These are phyloP conservation scores for cucumber (Cucumis sativus) DNA, from an alignment of 306 rosid genomes.

Conservation along the genomic window Cucumber_9930_V3 NC_026655.2:3978501-3979000, in stretches of 20 bases:
- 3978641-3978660: no score
- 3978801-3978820: slow-evolving; percentile 83
- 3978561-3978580: no score
- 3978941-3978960: slow-evolving; percentile 67
- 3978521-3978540: slow-evolving; percentile 35
- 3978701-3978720: background rate
- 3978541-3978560: background rate
- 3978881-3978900: slow-evolving; percentile 82
- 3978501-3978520: slow-evolving; percentile 51
- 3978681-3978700: no score
- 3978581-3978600: background rate
- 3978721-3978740: background rate
- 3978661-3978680: no score
- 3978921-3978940: slow-evolving; percentile 75
- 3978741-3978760: no score
- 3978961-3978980: slow-evolving; percentile 58
- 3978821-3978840: slow-evolving; percentile 87
- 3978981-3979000: background rate
- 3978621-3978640: background rate
- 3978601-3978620: background rate
- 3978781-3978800: slow-evolving; percentile 62
- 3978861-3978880: slow-evolving; percentile 79
- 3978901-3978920: slow-evolving; percentile 89
- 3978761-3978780: no score
- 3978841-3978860: slow-evolving; percentile 85